A percentile compares a stretch with the other conserved stretches of the same genome.
Evolutionary conservation across 441 rosid genomes (phyloP).

Genomic region (Gossypium gossypioides): DNA sequence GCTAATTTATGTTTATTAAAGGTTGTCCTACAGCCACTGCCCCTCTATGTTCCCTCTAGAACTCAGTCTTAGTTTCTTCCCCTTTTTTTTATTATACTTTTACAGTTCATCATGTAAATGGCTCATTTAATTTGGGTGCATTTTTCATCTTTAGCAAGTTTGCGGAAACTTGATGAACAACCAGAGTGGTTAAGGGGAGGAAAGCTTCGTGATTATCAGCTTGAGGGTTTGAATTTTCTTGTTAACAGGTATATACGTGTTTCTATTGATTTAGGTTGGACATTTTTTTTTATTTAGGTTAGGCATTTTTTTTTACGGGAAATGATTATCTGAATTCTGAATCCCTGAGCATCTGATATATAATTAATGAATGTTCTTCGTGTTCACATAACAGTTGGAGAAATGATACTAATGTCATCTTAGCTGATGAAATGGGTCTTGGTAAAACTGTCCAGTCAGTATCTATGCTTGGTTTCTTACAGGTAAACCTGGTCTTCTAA

Average conservation of each 20-base stretch:
- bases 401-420: constrained; percentile 96
- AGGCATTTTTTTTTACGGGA: constrained; percentile 11
- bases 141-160: constrained; percentile 46
- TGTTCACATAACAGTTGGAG: constrained; percentile 60
- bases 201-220: constrained; percentile 96
- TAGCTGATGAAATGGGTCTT: constrained; percentile 99
- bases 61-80: background rate
- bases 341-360: constrained; percentile 5
- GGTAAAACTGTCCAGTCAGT: constrained; percentile 99
- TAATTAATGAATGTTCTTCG: constrained; percentile 16
- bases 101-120: background rate
- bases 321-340: background rate
- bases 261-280: constrained; percentile 5
- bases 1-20: background rate
- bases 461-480: constrained; percentile 97
- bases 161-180: constrained; percentile 95
- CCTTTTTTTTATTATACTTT: background rate
- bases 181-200: constrained; percentile 97
- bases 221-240: constrained; percentile 95
- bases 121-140: background rate
- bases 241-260: constrained; percentile 69
- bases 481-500: constrained; percentile 38
- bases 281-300: background rate
- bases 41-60: background rate
- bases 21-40: background rate